Percentiles rank a stretch among this genome's conserved stretches.
phyloP scores from a whole-genome alignment of 768 basidiomycete genomes.

The Lactarius indigo region DNA sequence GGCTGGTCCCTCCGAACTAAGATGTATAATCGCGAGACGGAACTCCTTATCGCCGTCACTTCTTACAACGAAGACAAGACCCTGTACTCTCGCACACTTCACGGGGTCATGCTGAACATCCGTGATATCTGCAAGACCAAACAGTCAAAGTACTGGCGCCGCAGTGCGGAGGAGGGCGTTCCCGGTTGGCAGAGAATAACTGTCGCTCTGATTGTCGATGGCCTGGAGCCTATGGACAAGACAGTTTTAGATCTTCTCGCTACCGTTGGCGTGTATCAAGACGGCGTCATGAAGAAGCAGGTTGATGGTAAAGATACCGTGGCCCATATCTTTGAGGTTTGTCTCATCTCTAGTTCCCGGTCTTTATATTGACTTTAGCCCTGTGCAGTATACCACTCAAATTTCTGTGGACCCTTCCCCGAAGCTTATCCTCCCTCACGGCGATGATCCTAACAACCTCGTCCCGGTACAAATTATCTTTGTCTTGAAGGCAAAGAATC shows the following conservation, averaged over 20 bases:
- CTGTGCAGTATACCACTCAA: conserved; percentile 86
- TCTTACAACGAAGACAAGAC: conserved; percentile 93
- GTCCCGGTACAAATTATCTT: conserved; percentile 92
- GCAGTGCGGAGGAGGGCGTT: conserved; percentile 75
- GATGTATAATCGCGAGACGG: conserved; percentile 85
- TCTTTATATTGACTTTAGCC: conserved; percentile 11
- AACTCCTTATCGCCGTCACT: conserved; percentile 91
- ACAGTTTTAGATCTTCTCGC: conserved; percentile 85
- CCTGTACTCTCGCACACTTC: conserved; percentile 86
- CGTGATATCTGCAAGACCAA: conserved; percentile 97
- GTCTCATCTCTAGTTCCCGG: neutral
- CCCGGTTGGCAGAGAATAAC: conserved; percentile 91
- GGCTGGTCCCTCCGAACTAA: conserved; percentile 86
- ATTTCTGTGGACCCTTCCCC: conserved; percentile 90
- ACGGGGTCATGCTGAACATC: conserved; percentile 97
- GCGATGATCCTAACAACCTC: conserved; percentile 86
- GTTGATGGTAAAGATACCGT: conserved; percentile 85
- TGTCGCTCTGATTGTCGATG: conserved; percentile 88
- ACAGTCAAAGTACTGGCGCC: conserved; percentile 88
- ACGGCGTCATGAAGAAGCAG: conserved; percentile 93
- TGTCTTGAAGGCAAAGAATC: conserved; percentile 89
- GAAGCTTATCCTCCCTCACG: conserved; percentile 85
- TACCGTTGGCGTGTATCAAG: conserved; percentile 90
- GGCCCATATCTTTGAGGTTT: conserved; percentile 92
- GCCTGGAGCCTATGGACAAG: conserved; percentile 94